Evolutionary conservation across 805 yeast species (phyloP), one percentile per base, ranked within the genome.

Genomic region (Wickerhamomyces kurtzmanii): DNA sequence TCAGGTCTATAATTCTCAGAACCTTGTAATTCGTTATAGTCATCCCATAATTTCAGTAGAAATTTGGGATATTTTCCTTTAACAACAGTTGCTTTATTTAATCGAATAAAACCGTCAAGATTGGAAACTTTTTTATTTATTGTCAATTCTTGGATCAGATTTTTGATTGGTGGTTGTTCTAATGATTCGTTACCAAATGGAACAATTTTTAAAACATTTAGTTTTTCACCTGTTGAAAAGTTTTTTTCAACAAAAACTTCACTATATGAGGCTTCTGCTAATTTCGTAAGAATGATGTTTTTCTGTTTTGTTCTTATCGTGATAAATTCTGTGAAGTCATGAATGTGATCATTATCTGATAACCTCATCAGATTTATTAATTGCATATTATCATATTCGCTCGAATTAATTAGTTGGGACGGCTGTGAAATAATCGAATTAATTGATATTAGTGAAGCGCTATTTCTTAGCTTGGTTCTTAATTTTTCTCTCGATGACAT

Each of bases 401-500:
- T 41, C 6, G 53, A 43, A n/a, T 56, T 57, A 19, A 51, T 45
- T 17, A 55, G 14, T 5, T 23, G 22, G 12, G 26, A 22, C 15
- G 13, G 43, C 22, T 39, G 27, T 17, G 48, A 42, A 3, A 35
- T 31, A 12, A 37, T 37, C 6, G 49, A 44, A 20, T 37, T 56
- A 20, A 67, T 53, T 9, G 71, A 60, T 16, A 68, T 42, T 24
- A 70, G 45, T 4, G 75, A 67, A 3, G 67, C 53, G 17, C 71
- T 64, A 31, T 67, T 69, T 38, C 62, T 61, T 26, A 75, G 50
- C 39, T 70, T 75, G 32, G 62, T 59, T 37, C 64, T 61, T 29
- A 75, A 53, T 35, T 71, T 74, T 34, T 65, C 72, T 20, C 72
- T 58, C 11, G 80, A 66, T 9, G 61, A 62, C 21, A 65, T 67